Percentiles rank a stretch among this genome's conserved stretches.
Conservation (phyloP, 176 grass and related monocot genomes). For the Guadua angustifolia region DNA sequence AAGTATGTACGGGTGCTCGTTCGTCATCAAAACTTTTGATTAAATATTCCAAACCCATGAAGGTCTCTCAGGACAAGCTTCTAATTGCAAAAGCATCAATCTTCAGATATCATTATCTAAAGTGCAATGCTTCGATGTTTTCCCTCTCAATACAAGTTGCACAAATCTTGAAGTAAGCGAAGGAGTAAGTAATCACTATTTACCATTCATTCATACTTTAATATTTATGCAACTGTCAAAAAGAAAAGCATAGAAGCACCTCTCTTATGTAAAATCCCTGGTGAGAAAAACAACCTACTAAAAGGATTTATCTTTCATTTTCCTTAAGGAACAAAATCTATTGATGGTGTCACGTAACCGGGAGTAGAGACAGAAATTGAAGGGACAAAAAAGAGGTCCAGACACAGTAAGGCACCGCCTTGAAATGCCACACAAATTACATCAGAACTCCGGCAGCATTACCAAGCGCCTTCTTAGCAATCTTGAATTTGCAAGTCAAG, state of each 20-base stretch:
- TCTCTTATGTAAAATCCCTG: too few species aligned
- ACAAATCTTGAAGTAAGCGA: too few species aligned
- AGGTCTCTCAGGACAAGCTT: neutral
- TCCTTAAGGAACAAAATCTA: neutral
- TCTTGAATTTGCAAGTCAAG: constrained; percentile 65
- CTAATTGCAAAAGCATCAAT: too few species aligned
- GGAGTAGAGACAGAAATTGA: neutral
- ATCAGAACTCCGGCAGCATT: constrained; percentile 77
- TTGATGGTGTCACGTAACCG: neutral
- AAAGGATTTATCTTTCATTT: neutral
- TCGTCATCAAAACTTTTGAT: neutral
- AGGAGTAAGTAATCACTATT: too few species aligned
- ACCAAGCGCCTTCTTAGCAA: constrained; percentile 76
- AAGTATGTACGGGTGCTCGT: neutral
- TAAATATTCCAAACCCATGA: neutral
- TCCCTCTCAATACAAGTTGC: too few species aligned
- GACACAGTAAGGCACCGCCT: neutral
- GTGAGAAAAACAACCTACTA: neutral
- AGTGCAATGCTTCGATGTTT: too few species aligned
- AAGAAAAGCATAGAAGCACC: too few species aligned
- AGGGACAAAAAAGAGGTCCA: too few species aligned
- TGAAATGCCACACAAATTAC: constrained; percentile 41
- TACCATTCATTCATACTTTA: too few species aligned
- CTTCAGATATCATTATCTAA: too few species aligned
- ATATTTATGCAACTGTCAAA: too few species aligned